Percentiles rank a stretch among this genome's conserved stretches.
These are phyloP conservation scores for Heracleum sosnowskyi DNA, from an alignment of 129 eudicot genomes.

Conservation along the genomic window DNA sequence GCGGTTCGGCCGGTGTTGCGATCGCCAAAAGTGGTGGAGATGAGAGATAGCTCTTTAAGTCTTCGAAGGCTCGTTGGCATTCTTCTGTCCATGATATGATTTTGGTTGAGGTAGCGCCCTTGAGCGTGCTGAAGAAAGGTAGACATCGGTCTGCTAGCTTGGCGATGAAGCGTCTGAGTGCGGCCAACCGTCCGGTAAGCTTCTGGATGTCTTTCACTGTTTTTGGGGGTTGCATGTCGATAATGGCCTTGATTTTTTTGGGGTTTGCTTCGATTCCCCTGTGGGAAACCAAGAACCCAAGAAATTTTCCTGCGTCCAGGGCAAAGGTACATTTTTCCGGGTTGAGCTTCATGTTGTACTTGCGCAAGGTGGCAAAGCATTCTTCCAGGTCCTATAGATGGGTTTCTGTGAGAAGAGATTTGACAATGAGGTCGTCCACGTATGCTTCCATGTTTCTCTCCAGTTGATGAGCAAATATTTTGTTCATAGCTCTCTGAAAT, in stretches of 20 bases:
- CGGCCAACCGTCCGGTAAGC: not conserved
- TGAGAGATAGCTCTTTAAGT: not conserved
- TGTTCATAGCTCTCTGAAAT: no score
- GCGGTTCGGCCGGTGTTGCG: accelerated
- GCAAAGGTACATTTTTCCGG: no score
- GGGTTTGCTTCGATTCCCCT: not conserved
- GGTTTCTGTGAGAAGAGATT: no score
- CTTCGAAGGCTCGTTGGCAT: not conserved
- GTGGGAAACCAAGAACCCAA: no score
- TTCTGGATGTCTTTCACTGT: not conserved
- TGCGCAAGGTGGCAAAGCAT: not conserved
- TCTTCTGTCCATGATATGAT: accelerated
- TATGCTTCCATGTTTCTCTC: no score
- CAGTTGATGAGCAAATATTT: no score
- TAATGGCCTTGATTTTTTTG: not conserved
- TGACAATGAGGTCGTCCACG: no score
- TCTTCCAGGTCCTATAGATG: no score
- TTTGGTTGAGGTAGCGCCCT: accelerated
- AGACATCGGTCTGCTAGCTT: not conserved
- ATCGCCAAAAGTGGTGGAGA: not conserved
- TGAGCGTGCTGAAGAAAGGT: not conserved
- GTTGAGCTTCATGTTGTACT: no score
- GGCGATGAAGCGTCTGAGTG: not conserved
- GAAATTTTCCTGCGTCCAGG: no score
- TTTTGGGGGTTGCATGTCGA: not conserved